phyloP scores from a whole-genome alignment of 2,329 filamentous ascomycete genomes.

The Aureobasidium sp. region DNA sequence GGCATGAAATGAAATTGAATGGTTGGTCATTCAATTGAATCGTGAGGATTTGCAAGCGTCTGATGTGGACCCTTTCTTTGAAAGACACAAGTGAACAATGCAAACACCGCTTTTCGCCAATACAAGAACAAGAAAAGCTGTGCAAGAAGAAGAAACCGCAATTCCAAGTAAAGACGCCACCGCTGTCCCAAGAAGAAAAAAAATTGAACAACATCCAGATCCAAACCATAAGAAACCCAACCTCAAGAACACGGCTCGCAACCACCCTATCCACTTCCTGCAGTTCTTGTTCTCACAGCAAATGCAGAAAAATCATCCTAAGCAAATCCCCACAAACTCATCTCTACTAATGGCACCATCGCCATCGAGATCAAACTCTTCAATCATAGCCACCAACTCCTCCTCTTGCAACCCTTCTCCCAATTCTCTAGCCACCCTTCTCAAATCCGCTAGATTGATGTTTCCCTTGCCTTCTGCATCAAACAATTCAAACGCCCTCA shows the following conservation, averaged over 20 bases:
- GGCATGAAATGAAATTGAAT: too few relatives aligned
- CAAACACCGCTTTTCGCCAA: neutral
- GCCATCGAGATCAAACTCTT: conserved; percentile 92
- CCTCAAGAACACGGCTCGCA: neutral
- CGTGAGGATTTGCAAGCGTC: too few relatives aligned
- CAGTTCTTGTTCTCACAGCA: neutral
- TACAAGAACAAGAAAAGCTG: neutral
- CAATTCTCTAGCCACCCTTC: conserved; percentile 79
- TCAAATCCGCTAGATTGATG: conserved; percentile 81
- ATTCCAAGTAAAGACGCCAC: neutral
- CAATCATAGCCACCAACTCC: conserved; percentile 91
- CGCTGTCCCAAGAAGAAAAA: neutral
- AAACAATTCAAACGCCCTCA: conserved; percentile 86
- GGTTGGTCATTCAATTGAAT: too few relatives aligned
- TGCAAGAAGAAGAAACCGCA: neutral
- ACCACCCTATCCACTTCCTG: neutral
- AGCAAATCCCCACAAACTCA: conserved; percentile 60
- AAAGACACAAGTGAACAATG: neutral
- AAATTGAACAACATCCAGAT: neutral
- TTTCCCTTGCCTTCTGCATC: conserved; percentile 87
- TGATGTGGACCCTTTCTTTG: too few relatives aligned
- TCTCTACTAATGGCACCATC: conserved; percentile 67
- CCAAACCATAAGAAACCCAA: neutral
- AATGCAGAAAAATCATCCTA: conserved; percentile 29
- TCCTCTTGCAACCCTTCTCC: conserved; percentile 90